Conservation (phyloP, 1,284 basidiomycete species). For the Moniliophthora roreri region DNA sequence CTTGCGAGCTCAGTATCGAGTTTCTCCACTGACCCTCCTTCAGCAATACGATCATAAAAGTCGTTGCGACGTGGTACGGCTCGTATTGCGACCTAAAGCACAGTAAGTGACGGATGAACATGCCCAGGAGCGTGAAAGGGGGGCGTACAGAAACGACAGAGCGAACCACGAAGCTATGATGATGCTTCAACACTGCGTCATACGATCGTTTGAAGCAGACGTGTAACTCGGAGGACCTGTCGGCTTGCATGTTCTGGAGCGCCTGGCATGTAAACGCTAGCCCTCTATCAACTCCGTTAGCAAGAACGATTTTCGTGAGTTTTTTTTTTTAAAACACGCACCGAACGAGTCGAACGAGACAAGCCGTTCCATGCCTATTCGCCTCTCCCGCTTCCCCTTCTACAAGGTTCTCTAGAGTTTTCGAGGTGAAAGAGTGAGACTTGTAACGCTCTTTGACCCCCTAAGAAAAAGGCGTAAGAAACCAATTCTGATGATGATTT, state of each 20-base stretch:
- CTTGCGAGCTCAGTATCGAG: constrained; percentile 73
- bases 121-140: background rate
- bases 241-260: constrained; percentile 73
- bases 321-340: constrained; percentile 30
- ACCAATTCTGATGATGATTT: no score
- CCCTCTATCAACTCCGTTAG: constrained; percentile 62
- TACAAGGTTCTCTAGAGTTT: constrained; percentile 82
- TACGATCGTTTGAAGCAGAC: constrained; percentile 88
- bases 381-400: constrained; percentile 46
- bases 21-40: constrained; percentile 77
- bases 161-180: constrained; percentile 84
- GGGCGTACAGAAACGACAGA: constrained; percentile 79
- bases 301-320: constrained; percentile 1
- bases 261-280: constrained; percentile 84
- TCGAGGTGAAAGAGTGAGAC: constrained; percentile 50
- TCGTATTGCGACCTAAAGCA: constrained; percentile 82
- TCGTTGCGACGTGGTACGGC: constrained; percentile 87
- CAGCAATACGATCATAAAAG: constrained; percentile 84
- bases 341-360: constrained; percentile 83
- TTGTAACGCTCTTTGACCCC: constrained; percentile 79
- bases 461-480: constrained; percentile 36
- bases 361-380: constrained; percentile 48
- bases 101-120: background rate
- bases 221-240: constrained; percentile 73
- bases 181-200: constrained; percentile 78